Conservation (phyloP, 1,139 yeast genomes). For the Magnusiomyces fungicola region DNA sequence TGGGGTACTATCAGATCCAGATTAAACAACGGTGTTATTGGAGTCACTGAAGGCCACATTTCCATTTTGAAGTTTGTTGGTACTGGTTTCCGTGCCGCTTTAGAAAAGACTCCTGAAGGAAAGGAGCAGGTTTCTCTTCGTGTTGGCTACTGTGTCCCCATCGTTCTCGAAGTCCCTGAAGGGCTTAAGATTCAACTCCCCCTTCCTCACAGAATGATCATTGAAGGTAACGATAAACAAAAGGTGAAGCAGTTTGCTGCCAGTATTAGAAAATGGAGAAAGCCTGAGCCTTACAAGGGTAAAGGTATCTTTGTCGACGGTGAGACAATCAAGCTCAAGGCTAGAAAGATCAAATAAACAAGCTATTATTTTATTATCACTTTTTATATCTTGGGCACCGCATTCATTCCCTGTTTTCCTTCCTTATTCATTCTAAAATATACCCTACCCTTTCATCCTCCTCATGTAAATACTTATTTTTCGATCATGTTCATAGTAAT, state of each 20-base stretch:
- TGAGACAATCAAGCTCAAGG: constrained; percentile 85
- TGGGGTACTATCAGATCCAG: constrained; percentile 94
- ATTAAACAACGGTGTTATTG: constrained; percentile 68
- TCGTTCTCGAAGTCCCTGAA: constrained; percentile 58
- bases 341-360: constrained; percentile 77
- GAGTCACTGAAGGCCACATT: constrained; percentile 89
- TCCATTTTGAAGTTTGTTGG: constrained; percentile 88
- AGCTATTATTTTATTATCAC: background rate
- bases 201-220: constrained; percentile 75
- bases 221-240: constrained; percentile 86
- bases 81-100: constrained; percentile 87
- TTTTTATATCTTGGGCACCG: background rate
- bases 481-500: too few relatives aligned
- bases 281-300: constrained; percentile 98
- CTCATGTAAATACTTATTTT: background rate
- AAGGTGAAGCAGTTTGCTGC: constrained; percentile 87
- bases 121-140: constrained; percentile 60
- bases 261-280: constrained; percentile 72
- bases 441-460: too few relatives aligned
- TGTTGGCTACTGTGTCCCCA: constrained; percentile 76
- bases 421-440: constrained; percentile 7
- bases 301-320: constrained; percentile 91
- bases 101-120: constrained; percentile 49
- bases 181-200: constrained; percentile 73
- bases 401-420: background rate